phyloP scores from a whole-genome alignment of 78 protist genomes.

The Dictyostelium purpureum region DNA sequence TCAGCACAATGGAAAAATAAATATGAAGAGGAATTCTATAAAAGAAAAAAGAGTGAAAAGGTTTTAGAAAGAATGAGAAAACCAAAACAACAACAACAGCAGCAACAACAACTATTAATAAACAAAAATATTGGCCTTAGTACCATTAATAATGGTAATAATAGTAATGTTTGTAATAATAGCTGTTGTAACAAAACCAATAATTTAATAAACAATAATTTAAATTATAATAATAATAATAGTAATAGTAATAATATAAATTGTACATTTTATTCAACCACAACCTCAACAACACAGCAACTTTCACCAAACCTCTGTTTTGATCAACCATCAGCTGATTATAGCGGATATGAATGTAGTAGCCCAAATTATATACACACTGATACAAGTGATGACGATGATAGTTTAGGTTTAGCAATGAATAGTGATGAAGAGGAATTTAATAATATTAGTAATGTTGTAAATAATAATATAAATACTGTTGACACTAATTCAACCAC shows the following conservation, averaged over 20 bases:
- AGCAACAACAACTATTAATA: not conserved
- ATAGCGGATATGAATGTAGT: not conserved
- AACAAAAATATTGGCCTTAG: too few relatives aligned
- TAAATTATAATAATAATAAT: not conserved
- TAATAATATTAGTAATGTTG: not conserved
- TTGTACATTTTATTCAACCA: not conserved
- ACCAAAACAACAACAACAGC: constrained; percentile 5
- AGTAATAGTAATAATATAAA: not conserved
- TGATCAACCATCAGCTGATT: not conserved
- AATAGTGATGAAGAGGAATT: not conserved
- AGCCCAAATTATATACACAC: not conserved
- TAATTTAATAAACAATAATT: not conserved
- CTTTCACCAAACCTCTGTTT: not conserved
- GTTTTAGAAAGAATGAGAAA: constrained; percentile 44
- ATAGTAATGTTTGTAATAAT: not conserved
- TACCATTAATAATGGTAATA: not conserved
- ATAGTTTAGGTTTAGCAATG: not conserved
- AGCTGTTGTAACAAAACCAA: not conserved
- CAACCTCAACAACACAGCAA: not conserved
- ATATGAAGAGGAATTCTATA: constrained; percentile 71
- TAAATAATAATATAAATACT: not conserved
- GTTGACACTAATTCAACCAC: not conserved
- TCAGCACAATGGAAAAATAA: constrained; percentile 59
- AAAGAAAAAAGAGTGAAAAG: constrained; percentile 75
- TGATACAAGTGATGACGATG: constrained; percentile 19